Percentiles rank a stretch among this genome's conserved stretches.
Conservation (phyloP, 2,329 filamentous ascomycete genomes). For the Teratosphaeria pseudoeucalypti region DNA sequence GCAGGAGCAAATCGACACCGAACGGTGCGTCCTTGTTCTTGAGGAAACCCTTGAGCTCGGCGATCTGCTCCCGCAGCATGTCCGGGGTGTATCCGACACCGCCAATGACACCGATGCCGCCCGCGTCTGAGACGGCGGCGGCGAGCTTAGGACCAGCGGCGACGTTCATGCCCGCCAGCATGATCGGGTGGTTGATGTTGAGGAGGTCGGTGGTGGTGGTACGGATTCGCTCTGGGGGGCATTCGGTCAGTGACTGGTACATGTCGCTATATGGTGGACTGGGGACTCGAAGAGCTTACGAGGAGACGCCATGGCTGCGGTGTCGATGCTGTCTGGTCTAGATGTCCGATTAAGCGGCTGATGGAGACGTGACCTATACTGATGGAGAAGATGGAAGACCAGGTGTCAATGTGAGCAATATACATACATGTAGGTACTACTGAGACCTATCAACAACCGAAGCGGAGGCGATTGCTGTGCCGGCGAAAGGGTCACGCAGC, state of each 20-base stretch:
- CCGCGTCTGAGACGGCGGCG: slow-evolving; percentile 92
- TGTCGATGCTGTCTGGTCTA: slow-evolving; percentile 1
- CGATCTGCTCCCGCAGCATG: slow-evolving; percentile 91
- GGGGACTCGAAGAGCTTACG: slow-evolving; percentile 40
- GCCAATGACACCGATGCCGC: slow-evolving; percentile 91
- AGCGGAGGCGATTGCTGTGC: not conserved
- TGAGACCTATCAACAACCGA: not conserved
- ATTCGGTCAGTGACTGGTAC: slow-evolving; percentile 12
- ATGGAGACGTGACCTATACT: not conserved
- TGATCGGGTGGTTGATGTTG: slow-evolving; percentile 91
- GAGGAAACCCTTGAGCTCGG: slow-evolving; percentile 82
- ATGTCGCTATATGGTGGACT: not conserved
- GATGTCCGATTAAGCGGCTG: not conserved
- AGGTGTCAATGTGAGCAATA: not conserved
- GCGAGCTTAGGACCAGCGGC: slow-evolving; percentile 93
- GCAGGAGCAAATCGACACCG: slow-evolving; percentile 84
- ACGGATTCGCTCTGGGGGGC: slow-evolving; percentile 64
- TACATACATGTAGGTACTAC: too few species aligned
- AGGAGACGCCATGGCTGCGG: slow-evolving; percentile 60
- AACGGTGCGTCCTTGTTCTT: slow-evolving; percentile 89
- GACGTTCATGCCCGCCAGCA: slow-evolving; percentile 98
- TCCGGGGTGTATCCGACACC: slow-evolving; percentile 93
- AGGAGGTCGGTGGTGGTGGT: slow-evolving; percentile 92
- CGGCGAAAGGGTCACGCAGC: not conserved
- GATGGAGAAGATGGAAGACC: not conserved